A percentile compares a stretch with the other conserved stretches of the same genome.
Conservation (phyloP, 345 rosid species). For the Kandelia obovata region DNA sequence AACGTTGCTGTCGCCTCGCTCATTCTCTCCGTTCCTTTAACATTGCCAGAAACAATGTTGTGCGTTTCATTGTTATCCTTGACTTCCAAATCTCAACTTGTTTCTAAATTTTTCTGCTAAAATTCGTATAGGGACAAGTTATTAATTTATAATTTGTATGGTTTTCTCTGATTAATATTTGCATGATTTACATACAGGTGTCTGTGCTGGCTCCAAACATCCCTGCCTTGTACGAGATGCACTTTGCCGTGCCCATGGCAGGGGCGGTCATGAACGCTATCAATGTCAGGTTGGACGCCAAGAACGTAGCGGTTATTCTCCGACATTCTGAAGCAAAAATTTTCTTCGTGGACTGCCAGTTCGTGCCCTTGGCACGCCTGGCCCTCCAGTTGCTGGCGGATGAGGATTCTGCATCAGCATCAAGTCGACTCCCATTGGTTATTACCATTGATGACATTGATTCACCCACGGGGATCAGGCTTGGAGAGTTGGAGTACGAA, state of each 20-base stretch:
- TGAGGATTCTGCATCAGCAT: not conserved
- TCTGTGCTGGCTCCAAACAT: constrained; percentile 82
- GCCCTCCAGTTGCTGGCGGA: constrained; percentile 40
- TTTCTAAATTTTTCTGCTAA: too few relatives aligned
- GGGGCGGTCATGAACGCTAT: constrained; percentile 78
- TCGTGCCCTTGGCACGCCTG: constrained; percentile 38
- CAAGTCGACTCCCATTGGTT: constrained; percentile 28
- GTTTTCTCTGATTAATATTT: not conserved
- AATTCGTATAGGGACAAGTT: too few relatives aligned
- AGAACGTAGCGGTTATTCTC: constrained; percentile 53
- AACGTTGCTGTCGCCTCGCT: constrained; percentile 69
- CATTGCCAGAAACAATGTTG: constrained; percentile 48
- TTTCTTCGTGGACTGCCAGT: constrained; percentile 58
- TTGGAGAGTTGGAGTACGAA: not conserved
- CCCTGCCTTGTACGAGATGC: constrained; percentile 89
- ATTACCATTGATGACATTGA: constrained; percentile 52
- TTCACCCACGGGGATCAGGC: constrained; percentile 42
- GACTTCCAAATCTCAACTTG: not conserved
- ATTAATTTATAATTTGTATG: not conserved
- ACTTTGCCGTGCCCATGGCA: constrained; percentile 85
- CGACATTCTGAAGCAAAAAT: constrained; percentile 61
- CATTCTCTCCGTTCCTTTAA: constrained; percentile 53
- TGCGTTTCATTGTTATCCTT: constrained; percentile 15
- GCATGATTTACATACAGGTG: constrained; percentile 31
- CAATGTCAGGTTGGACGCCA: constrained; percentile 65